Base-by-base conservation (phyloP, 495 filamentous ascomycete genomes). In the Penicillium paradoxum region DNA sequence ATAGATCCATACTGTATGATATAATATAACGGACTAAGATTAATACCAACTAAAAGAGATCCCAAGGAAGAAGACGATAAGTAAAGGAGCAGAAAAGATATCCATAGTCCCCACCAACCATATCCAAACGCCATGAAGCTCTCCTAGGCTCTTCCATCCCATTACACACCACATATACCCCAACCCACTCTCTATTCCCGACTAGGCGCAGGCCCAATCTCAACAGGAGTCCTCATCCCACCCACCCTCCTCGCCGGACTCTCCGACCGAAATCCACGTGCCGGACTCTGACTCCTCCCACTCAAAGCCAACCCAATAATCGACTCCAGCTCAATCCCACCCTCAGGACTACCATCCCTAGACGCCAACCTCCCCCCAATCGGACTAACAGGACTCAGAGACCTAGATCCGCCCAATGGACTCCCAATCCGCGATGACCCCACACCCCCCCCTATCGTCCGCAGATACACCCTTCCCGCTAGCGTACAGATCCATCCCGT, bases 401-500 rank as follows among this genome's bases (percentile, higher is more conserved):
- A 17, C n/a, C 18, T 4, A n/a, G 24, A 21, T 25, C 3, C 15
- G 9, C 33, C 33, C 21, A 38, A 7, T 2, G 39, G 24, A 43
- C 41, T 27, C 1, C 22, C 25, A 13, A 29, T 6, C n/a, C n/a
- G 6, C n/a, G 24, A 4, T n/a, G 6, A 4, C 10, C 0, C 19
- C 22, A 15, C 2, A 4, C 5, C 14, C 15, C 33, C 2, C 33
- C 30, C 9, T 33, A 4, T 33, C 30, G 30, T 6, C 2, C 14
- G 45, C 5, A 15, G 21, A 24, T 19, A 9, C 14, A 10, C 3
- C 21, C 21, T 29, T 27, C 6, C 14, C 47, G n/a, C 18, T 37
- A 27, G 5, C 15, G 6, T 37, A 34, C 34, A 54, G n/a, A 34
- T 49, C 34, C 38, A 53, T 57, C 36, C 54, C 54, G 37, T 61